Conservation (phyloP, 495 filamentous ascomycete genomes). For the Hypoxylon perforatum region DNA sequence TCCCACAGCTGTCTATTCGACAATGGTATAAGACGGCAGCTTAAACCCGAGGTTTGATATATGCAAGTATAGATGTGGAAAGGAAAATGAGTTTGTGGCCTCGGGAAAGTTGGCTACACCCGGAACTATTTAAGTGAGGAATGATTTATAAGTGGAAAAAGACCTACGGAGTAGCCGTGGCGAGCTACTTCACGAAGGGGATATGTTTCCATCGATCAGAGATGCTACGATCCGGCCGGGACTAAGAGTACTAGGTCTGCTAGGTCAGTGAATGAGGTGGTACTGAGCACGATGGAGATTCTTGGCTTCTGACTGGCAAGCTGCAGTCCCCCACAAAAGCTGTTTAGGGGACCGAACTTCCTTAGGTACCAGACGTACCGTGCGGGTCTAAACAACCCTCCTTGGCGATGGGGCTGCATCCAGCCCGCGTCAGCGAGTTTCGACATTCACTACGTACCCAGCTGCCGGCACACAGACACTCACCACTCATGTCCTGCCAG, state of each 20-base stretch:
- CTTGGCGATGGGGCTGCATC: constrained; percentile 41
- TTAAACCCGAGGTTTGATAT: neutral
- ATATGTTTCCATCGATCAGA: constrained; percentile 34
- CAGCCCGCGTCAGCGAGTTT: constrained; percentile 33
- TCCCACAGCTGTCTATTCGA: constrained; percentile 6
- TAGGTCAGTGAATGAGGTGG: constrained; percentile 23
- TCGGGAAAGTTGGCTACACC: constrained; percentile 12
- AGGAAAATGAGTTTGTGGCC: neutral
- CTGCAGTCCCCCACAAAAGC: constrained; percentile 36
- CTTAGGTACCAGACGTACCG: constrained; percentile 13
- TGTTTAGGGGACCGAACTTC: constrained; percentile 38
- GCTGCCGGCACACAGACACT: neutral
- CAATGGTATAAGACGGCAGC: constrained; percentile 1
- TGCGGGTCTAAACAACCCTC: constrained; percentile 25
- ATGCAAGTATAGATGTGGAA: constrained; percentile 10
- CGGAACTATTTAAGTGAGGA: constrained; percentile 29
- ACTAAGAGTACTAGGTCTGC: constrained; percentile 5
- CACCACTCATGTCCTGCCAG: too few species aligned
- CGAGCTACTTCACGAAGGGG: constrained; percentile 31
- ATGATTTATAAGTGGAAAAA: constrained; percentile 15
- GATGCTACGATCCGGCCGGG: constrained; percentile 29
- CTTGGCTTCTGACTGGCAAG: constrained; percentile 42
- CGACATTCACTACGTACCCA: constrained; percentile 10
- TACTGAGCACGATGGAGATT: constrained; percentile 35
- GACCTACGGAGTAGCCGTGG: constrained; percentile 32